phyloP scores from a whole-genome alignment of 441 rosid species.

The Adansonia gregorii region DNA sequence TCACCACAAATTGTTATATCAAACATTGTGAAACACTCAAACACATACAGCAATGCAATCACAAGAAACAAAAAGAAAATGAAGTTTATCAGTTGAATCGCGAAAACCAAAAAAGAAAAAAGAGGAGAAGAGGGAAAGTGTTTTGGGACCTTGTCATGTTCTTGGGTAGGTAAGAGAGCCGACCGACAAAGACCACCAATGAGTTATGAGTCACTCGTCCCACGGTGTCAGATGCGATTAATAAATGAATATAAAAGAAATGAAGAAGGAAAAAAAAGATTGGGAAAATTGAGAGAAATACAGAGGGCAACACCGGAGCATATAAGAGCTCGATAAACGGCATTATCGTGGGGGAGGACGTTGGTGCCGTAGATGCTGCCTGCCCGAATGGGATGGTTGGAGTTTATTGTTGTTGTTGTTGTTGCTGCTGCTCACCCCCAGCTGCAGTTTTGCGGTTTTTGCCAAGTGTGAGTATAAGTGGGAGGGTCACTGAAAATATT shows the following conservation, averaged over 20 bases:
- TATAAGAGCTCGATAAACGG: conserved; percentile 76
- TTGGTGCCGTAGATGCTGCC: conserved; percentile 97
- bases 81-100: background rate
- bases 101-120: background rate
- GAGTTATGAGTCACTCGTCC: too few species aligned
- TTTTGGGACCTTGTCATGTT: conserved; percentile 51
- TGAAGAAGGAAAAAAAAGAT: too few species aligned
- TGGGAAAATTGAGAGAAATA: conserved; percentile 22
- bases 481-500: too few species aligned
- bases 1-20: too few species aligned
- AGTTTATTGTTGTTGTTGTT: too few species aligned
- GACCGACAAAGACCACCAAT: conserved; percentile 56
- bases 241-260: too few species aligned
- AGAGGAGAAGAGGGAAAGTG: background rate
- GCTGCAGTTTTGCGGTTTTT: too few species aligned
- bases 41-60: background rate
- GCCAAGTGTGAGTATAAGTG: too few species aligned
- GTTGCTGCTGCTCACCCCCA: too few species aligned
- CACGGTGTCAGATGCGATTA: too few species aligned
- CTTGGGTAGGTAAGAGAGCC: conserved; percentile 72
- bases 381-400: conserved; percentile 82
- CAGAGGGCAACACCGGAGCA: conserved; percentile 86
- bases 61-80: background rate
- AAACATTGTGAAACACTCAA: background rate
- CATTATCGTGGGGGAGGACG: conserved; percentile 76